Evolutionary conservation across 495 filamentous ascomycete genomes (phyloP).

Genomic region (Chaetomidium leptoderma): DNA sequence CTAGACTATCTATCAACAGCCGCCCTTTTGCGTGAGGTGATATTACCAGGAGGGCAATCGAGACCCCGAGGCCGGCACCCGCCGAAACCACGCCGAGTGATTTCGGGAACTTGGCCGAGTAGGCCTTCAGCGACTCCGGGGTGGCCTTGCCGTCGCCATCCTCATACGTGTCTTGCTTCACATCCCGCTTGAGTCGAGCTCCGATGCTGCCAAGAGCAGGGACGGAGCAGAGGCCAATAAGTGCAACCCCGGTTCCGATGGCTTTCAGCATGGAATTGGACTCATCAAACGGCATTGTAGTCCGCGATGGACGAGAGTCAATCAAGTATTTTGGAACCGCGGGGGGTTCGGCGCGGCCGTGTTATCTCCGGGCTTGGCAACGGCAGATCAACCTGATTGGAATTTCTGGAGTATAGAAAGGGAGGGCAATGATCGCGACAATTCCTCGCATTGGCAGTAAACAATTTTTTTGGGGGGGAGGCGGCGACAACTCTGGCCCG

Average conservation of each 20-base stretch:
- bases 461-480: not conserved
- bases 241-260: slow-evolving; percentile 33
- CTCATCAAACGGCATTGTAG: slow-evolving; percentile 30
- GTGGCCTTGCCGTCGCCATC: slow-evolving; percentile 62
- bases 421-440: not conserved
- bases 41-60: slow-evolving; percentile 42
- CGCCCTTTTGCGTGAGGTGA: slow-evolving; percentile 31
- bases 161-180: slow-evolving; percentile 46
- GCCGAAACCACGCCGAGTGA: slow-evolving; percentile 41
- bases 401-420: not conserved
- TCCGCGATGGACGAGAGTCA: not conserved
- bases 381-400: not conserved
- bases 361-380: slow-evolving; percentile 1
- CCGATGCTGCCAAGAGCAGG: slow-evolving; percentile 34
- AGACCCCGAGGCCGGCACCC: slow-evolving; percentile 43
- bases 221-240: slow-evolving; percentile 36
- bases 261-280: slow-evolving; percentile 28
- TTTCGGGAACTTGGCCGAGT: slow-evolving; percentile 49
- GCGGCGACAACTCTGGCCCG: not conserved
- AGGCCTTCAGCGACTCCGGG: slow-evolving; percentile 50
- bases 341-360: not conserved
- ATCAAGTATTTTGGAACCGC: not conserved
- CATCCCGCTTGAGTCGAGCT: slow-evolving; percentile 28
- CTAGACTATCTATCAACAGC: slow-evolving; percentile 41
- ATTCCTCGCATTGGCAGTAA: not conserved